These are phyloP conservation scores for Polyplosphaeria fusca DNA, from an alignment of 495 filamentous ascomycete species.

Conservation along the genomic window DNA sequence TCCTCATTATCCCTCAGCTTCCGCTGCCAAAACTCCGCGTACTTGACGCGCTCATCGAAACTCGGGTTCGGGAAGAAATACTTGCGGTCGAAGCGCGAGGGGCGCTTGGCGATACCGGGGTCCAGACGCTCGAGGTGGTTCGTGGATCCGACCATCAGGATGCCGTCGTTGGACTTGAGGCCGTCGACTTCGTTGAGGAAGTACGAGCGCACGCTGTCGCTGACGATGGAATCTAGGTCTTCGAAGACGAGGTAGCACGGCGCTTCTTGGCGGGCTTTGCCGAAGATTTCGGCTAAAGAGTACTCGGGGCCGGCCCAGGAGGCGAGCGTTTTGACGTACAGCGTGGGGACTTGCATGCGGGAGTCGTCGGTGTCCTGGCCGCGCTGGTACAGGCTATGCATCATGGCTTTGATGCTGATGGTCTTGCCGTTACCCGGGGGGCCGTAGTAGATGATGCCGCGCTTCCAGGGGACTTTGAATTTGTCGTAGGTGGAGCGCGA, in stretches of 20 bases:
- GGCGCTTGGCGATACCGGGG: slow-evolving; percentile 44
- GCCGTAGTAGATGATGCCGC: slow-evolving; percentile 58
- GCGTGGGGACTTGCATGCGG: slow-evolving; percentile 38
- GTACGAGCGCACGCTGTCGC: slow-evolving; percentile 40
- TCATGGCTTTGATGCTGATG: slow-evolving; percentile 45
- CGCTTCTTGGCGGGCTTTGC: slow-evolving; percentile 38
- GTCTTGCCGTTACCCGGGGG: slow-evolving; percentile 51
- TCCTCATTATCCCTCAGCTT: slow-evolving; percentile 41
- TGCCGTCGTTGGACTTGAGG: slow-evolving; percentile 42
- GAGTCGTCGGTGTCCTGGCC: neutral
- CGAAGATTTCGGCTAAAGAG: slow-evolving; percentile 39
- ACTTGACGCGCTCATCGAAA: slow-evolving; percentile 34
- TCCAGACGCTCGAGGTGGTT: slow-evolving; percentile 45
- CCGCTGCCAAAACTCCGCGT: slow-evolving; percentile 41
- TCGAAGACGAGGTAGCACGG: slow-evolving; percentile 47
- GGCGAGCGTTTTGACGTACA: slow-evolving; percentile 40
- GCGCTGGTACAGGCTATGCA: slow-evolving; percentile 40
- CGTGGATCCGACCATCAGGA: slow-evolving; percentile 45
- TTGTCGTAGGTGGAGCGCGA: slow-evolving; percentile 50
- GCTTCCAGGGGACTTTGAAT: slow-evolving; percentile 64
- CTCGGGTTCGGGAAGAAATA: slow-evolving; percentile 42
- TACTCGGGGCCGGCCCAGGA: slow-evolving; percentile 40
- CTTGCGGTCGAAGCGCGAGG: slow-evolving; percentile 43
- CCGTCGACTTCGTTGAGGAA: slow-evolving; percentile 46
- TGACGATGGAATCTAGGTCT: slow-evolving; percentile 43